Percentiles rank a stretch among this genome's conserved stretches.
Conservation (phyloP, 805 yeast species). For the Cyberlindnera saturnus region DNA sequence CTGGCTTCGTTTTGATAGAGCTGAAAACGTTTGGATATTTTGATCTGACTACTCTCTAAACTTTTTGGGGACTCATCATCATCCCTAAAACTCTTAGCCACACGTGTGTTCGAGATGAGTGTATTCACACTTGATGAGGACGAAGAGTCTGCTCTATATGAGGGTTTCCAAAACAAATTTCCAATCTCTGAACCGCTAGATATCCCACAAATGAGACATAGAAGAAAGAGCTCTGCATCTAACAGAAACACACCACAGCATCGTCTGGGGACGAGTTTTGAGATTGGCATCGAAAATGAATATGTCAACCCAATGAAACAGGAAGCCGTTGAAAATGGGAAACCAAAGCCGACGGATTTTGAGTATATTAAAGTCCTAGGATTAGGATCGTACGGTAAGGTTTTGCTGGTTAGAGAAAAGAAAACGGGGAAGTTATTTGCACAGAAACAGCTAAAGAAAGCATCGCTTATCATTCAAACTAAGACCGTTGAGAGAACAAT, state of each 20-base stretch:
- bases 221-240: conserved; percentile 22
- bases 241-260: conserved; percentile 21
- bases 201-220: conserved; percentile 3
- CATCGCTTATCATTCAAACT: conserved; percentile 57
- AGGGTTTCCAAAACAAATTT: conserved; percentile 16
- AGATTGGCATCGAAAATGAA: conserved; percentile 39
- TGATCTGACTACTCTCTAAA: no score
- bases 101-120: conserved; percentile 10
- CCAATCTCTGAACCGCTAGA: conserved; percentile 14
- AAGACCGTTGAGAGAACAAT: conserved; percentile 69
- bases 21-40: no score
- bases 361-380: conserved; percentile 75
- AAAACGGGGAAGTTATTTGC: conserved; percentile 66
- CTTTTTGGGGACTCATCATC: no score
- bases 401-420: conserved; percentile 64
- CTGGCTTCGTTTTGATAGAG: no score
- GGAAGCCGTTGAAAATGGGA: conserved; percentile 3
- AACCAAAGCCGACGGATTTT: conserved; percentile 46
- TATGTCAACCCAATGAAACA: conserved; percentile 20
- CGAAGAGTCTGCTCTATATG: conserved; percentile 7
- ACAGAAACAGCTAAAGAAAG: conserved; percentile 80
- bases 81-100: not conserved
- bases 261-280: conserved; percentile 43
- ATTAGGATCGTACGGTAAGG: conserved; percentile 86
- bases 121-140: conserved; percentile 22